These are phyloP conservation scores for Globisporangium alternatum DNA, from an alignment of 352 stramenopile genomes.

Conservation along the genomic window DNA sequence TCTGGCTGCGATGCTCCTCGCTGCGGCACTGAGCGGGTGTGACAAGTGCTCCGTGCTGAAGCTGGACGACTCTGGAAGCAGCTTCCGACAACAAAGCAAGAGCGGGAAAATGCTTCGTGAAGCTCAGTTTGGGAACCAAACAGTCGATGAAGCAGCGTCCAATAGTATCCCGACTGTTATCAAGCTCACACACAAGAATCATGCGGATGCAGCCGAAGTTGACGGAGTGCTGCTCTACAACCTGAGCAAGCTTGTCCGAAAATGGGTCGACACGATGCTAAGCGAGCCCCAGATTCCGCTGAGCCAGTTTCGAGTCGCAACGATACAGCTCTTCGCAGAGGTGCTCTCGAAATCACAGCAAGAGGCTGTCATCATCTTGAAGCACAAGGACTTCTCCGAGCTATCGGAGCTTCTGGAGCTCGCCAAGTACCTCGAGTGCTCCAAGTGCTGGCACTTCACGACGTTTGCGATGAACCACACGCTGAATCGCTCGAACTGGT, in stretches of 20 bases:
- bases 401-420: slow-evolving; percentile 12
- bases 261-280: background rate
- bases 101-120: background rate
- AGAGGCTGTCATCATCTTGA: slow-evolving; percentile 9
- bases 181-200: background rate
- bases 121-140: background rate
- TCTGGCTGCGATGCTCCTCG: slow-evolving; percentile 8
- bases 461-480: slow-evolving; percentile 10
- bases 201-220: background rate
- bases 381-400: background rate
- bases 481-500: slow-evolving; percentile 5
- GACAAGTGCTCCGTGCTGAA: slow-evolving; percentile 14
- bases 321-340: slow-evolving; percentile 4
- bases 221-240: slow-evolving; percentile 9
- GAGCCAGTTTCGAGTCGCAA: background rate
- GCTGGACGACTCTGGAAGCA: slow-evolving; percentile 7
- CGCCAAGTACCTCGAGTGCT: slow-evolving; percentile 10
- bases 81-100: slow-evolving; percentile 6
- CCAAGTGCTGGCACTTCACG: slow-evolving; percentile 19
- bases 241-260: slow-evolving; percentile 3
- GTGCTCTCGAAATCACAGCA: slow-evolving; percentile 14
- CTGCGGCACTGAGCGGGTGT: slow-evolving; percentile 11
- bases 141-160: background rate
- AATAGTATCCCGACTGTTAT: slow-evolving; percentile 1
- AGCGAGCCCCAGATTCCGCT: background rate